Evolutionary conservation across 1,284 basidiomycete species (phyloP), one percentile per base, ranked within the genome.

Genomic region (Rhodotorula sp.): DNA sequence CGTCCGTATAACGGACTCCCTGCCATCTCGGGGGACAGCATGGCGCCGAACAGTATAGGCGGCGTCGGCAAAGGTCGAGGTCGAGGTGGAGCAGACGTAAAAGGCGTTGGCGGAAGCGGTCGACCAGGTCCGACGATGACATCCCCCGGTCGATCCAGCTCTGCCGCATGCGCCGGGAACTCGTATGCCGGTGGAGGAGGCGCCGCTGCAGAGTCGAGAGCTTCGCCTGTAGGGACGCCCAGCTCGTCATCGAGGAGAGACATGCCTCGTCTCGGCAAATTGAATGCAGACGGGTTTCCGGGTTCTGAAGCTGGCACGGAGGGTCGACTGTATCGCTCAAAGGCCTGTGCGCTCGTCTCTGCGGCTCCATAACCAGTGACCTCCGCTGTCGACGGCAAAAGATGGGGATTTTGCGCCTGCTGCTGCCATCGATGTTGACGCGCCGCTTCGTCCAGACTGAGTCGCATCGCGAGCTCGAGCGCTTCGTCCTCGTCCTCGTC

Each of bases 141-240:
- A 22, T 61, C 66, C 4, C 30, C 48, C 3, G 70, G 62, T 5
- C 37, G 48, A 48, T 68, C 69, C 18, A 60, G 17, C 26, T 64
- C 69, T 4, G 59, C 26, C 1, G 69, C 66, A 26, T 66, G 51
- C 3, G 53, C 53, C 1, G 69, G 66, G 55, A 46, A 54, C 48
- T 66, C 62, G 66, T 73, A 73, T 5, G 69, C 64, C 0, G 72
- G 72, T 4, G 71, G 67, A 1, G 70, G 67, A 53, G 42, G 20
- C 51, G 54, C 45, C 44, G 61, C 44, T n/a, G 51, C 55, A 7
- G 44, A 62, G 24, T 60, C 44, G 33, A 15, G 33, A 24, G 14
- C 7, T 53, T 17, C 24, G 30, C 22, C 26, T 10, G 42, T 42
- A 42, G 45, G 10, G 24, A 18, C 17, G 53, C 20, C 29, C 51